Evolutionary conservation across 1,139 yeast species (phyloP), one percentile per base, ranked within the genome.

Genomic region (Hyphopichia fennica): DNA sequence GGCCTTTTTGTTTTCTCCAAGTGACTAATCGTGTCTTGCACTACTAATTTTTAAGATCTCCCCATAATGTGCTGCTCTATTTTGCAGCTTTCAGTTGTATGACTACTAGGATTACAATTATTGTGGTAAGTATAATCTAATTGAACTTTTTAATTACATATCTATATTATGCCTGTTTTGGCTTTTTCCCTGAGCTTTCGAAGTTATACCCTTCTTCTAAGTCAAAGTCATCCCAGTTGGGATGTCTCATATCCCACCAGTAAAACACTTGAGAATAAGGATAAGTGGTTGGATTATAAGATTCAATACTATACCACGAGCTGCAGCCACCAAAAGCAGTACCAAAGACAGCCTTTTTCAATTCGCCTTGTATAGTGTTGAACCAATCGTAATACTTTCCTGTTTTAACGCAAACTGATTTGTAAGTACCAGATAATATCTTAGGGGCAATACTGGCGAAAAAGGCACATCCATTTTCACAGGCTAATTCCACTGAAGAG

Each of bases 321-420:
- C 54, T 56, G 52, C 78, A 72, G 1, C 78, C 78, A 5, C 77
- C 78, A 43, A 67, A 69, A 8, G 56, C 48, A 10, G 72, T 56
- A 4, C 78, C 78, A 50, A 62, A 71, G 1, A 72, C 77, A 7
- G 67, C 50, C 33, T 46, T 53, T 30, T 44, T 47, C 45, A 71
- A 62, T 29, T 54, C 57, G 1, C 29, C 50, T 48, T 72, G 76
- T 10, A 57, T 52, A 3, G 47, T 53, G 5, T 47, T 49, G 43
- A 61, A 61, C 77, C 77, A 72, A 23, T 62, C 55, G 44, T 69
- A 58, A 51, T 71, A 72, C 15, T 58, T 66, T 19, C 58, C 55
- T 9, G 60, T 47, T 42, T 64, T 69, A 18, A 72, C 75, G 16
- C 45, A 48, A 13, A 72, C 57, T 1, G 69, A 56, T 41, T 58